Percentiles rank a stretch among this genome's conserved stretches.
phyloP scores from a whole-genome alignment of 148 eudicot species.

The Chenopodium quinoa region DNA sequence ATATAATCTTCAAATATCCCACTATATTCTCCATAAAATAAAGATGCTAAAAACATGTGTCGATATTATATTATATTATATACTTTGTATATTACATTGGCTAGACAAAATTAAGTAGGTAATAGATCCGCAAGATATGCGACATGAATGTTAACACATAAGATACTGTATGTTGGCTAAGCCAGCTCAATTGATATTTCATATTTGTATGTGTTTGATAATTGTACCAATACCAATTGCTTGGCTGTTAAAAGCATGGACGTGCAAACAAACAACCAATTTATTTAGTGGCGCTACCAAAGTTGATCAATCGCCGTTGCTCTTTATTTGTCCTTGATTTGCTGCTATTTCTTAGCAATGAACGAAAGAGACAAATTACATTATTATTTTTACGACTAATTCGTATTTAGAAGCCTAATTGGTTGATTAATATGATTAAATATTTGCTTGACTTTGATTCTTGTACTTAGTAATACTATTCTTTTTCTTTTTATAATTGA shows the following conservation, averaged over 20 bases:
- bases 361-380: neutral
- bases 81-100: too few species aligned
- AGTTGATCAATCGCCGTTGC: neutral
- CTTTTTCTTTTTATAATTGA: too few species aligned
- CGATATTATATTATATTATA: too few species aligned
- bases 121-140: conserved; percentile 1
- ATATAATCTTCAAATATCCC: too few species aligned
- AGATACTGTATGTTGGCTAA: neutral
- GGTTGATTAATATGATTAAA: too few species aligned
- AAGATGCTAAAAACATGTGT: too few species aligned
- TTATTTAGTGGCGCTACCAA: neutral
- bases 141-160: conserved; percentile 2
- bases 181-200: conserved; percentile 6
- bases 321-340: neutral
- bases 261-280: neutral
- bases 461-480: too few species aligned
- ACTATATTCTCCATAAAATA: too few species aligned
- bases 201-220: too few species aligned
- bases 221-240: neutral
- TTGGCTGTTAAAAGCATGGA: neutral
- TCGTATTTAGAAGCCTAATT: neutral
- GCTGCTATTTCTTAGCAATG: neutral
- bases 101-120: neutral
- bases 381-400: neutral
- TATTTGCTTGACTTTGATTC: neutral